Evolutionary conservation across 768 basidiomycete species (phyloP).

Genomic region (Lenzites betulinus): DNA sequence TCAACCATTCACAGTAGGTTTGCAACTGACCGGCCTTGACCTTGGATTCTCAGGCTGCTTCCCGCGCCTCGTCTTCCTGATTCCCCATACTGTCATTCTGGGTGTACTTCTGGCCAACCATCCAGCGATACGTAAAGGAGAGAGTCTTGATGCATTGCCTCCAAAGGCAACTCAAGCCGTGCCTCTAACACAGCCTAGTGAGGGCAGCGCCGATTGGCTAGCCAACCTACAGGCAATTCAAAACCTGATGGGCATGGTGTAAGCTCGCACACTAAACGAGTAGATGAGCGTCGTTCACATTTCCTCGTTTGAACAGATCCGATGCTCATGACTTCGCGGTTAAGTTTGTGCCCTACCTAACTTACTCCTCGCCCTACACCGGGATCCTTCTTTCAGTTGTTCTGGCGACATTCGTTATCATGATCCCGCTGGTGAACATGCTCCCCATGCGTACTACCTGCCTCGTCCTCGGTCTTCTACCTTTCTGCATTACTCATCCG

Average conservation of each 20-base stretch:
- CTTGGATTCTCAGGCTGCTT: slow-evolving; percentile 62
- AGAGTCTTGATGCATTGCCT: slow-evolving; percentile 27
- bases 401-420: slow-evolving; percentile 42
- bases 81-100: slow-evolving; percentile 67
- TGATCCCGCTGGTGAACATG: slow-evolving; percentile 32
- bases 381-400: slow-evolving; percentile 53
- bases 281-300: neutral
- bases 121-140: slow-evolving; percentile 39
- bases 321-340: slow-evolving; percentile 58
- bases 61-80: slow-evolving; percentile 67
- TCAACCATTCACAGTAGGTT: slow-evolving; percentile 30
- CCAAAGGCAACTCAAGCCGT: slow-evolving; percentile 19
- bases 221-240: slow-evolving; percentile 89
- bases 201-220: slow-evolving; percentile 79
- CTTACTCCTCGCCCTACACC: slow-evolving; percentile 55
- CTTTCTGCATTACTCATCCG: slow-evolving; percentile 58
- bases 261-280: slow-evolving; percentile 31
- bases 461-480: slow-evolving; percentile 51
- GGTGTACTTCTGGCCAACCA: slow-evolving; percentile 68
- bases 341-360: slow-evolving; percentile 53
- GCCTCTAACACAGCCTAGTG: slow-evolving; percentile 43
- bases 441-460: slow-evolving; percentile 47
- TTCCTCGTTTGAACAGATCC: slow-evolving; percentile 43
- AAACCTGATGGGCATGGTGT: slow-evolving; percentile 87
- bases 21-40: neutral